phyloP scores from a whole-genome alignment of 257 asterid genomes.

The Nicotiana undulata region DNA sequence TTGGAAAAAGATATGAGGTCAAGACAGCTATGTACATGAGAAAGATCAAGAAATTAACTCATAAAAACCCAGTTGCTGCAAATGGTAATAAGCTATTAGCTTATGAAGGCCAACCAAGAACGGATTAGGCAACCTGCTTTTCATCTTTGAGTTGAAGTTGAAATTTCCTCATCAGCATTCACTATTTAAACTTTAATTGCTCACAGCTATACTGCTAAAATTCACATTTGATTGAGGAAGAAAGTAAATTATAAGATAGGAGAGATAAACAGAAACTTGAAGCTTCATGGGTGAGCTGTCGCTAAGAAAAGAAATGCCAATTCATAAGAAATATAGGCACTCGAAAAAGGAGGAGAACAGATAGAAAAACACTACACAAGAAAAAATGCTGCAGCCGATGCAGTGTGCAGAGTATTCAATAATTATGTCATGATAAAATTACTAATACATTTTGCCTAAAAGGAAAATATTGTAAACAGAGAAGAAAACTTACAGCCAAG shows the following conservation, averaged over 20 bases:
- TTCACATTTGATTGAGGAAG: background rate
- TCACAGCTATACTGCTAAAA: background rate
- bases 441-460: background rate
- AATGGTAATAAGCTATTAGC: background rate
- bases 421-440: background rate
- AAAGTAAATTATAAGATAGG: background rate
- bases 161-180: background rate
- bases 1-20: background rate
- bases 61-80: background rate
- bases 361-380: background rate
- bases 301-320: background rate
- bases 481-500: slow-evolving; percentile 69
- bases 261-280: background rate
- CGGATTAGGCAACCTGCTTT: background rate
- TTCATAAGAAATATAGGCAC: background rate
- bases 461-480: background rate
- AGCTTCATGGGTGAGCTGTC: background rate
- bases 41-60: background rate
- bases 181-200: background rate
- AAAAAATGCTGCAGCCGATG: background rate
- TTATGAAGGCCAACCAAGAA: background rate
- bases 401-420: background rate
- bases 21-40: background rate
- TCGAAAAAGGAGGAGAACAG: background rate
- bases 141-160: background rate